Conservation (phyloP, 257 asterid species). For the Misopates orontium region DNA sequence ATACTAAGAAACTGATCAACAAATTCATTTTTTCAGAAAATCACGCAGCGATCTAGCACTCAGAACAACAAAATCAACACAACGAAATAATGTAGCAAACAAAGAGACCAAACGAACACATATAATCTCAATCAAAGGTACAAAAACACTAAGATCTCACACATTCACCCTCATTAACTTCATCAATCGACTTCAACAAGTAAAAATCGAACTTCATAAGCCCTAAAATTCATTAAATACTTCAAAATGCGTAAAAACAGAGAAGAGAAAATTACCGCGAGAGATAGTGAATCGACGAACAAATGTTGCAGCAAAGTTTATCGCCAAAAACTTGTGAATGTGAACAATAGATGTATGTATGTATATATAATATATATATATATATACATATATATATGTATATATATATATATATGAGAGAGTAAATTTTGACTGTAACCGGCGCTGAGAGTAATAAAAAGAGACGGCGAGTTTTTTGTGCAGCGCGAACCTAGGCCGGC, state of each 20-base stretch:
- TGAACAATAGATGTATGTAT: no score
- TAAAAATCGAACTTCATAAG: slow-evolving; percentile 26
- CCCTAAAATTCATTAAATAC: not conserved
- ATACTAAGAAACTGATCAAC: not conserved
- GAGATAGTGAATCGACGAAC: slow-evolving; percentile 23
- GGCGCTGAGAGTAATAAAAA: slow-evolving; percentile 36
- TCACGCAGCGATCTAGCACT: slow-evolving; percentile 21
- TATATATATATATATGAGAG: not conserved
- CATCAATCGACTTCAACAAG: slow-evolving; percentile 18
- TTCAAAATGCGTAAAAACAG: slow-evolving; percentile 16
- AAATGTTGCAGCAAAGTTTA: slow-evolving; percentile 26
- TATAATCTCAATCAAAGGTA: slow-evolving; percentile 4
- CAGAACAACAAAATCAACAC: not conserved
- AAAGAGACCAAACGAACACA: not conserved
- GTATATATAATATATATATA: no score
- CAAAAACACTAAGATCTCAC: slow-evolving; percentile 37
- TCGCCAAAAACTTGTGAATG: slow-evolving; percentile 4
- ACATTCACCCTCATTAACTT: slow-evolving; percentile 25
- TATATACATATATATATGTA: not conserved
- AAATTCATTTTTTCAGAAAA: not conserved
- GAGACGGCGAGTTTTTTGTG: slow-evolving; percentile 47
- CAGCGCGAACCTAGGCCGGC: slow-evolving; percentile 58
- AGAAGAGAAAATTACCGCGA: slow-evolving; percentile 34
- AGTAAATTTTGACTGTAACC: slow-evolving; percentile 36
- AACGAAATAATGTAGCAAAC: not conserved